Evolutionary conservation across 352 stramenopile species (phyloP).

Genomic region (Globisporangium acanthophoron): DNA sequence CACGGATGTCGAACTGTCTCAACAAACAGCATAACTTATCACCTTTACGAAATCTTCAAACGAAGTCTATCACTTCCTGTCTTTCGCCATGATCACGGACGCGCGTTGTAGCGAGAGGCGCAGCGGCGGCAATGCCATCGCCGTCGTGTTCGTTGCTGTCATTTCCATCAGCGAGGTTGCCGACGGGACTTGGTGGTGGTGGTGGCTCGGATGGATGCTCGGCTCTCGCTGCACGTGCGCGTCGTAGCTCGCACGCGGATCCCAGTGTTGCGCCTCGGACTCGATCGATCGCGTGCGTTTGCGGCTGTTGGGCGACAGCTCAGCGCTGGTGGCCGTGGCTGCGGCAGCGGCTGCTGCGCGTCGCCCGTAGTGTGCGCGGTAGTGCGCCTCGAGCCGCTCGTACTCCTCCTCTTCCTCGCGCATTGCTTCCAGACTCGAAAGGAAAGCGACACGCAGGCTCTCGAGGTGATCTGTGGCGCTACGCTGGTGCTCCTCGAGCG

Average conservation of each 20-base stretch:
- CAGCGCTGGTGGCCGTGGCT: neutral
- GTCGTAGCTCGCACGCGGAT: neutral
- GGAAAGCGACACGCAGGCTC: constrained; percentile 34
- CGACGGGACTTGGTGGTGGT: no score
- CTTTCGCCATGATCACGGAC: constrained; percentile 5
- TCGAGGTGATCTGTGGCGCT: constrained; percentile 28
- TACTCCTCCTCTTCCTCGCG: constrained; percentile 28
- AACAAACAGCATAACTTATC: neutral
- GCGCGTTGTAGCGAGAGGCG: constrained; percentile 4
- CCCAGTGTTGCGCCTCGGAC: neutral
- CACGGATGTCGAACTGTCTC: no score
- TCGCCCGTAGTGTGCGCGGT: constrained; percentile 4
- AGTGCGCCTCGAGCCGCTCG: constrained; percentile 6
- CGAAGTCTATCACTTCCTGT: neutral
- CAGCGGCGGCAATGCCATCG: neutral
- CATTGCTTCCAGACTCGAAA: constrained; percentile 49
- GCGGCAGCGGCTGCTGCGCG: neutral
- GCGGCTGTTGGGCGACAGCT: neutral
- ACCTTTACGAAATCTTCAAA: neutral
- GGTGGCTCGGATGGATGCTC: neutral
- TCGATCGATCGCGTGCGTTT: neutral
- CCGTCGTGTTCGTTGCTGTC: neutral
- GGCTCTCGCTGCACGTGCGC: neutral
- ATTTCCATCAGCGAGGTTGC: neutral
- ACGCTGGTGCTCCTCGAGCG: constrained; percentile 18